Base-by-base conservation (phyloP, 495 filamentous ascomycete species). In the Lasiosphaeriaceae sp. region DNA sequence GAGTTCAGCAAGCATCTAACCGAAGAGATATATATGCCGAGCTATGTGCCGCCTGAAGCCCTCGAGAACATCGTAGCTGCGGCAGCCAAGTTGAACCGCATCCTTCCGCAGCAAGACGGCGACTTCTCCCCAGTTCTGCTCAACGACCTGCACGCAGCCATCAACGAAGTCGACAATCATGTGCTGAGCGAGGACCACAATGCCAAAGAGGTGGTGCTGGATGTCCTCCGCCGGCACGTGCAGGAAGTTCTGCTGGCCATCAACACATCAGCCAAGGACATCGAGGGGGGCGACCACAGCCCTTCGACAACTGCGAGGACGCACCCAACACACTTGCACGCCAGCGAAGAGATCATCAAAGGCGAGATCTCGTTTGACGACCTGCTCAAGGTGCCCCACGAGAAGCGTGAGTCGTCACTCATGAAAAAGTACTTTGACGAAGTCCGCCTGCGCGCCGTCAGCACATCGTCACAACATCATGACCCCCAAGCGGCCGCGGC, bases 151-250 rank as follows among this genome's bases (percentile, higher is more conserved):
- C 61, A 62, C 56, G 37, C 46, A 3, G 59, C 56, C 23, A 56
- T 67, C 41, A 45, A 67, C 46, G 19, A 43, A 17, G 45, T 54
- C 16, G 65, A 62, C 43, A 23, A 39, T 1, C 51, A 26, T 20
- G 29, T 66, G 17, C 63, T 78, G 9, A 45, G 35, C 4, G 52
- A 56, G 4, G 21, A 50, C 41, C 34, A 29, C 24, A 54, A 55
- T 29, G 34, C 59, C 46, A 60, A 63, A 29, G 57, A 56, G 37
- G 54, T 60, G 2, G 61, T 63, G 9, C 53, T 60, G 11, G 61
- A 63, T 29, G 65, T 67, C 14, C 51, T 67, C 9, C 65, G 65
- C 24, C 53, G 56, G 0, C 65, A 67, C 52, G 23, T 67, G 11
- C 65, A 67, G 29, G 61, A 61, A n/a, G 56, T 64, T 3, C 52